These are phyloP conservation scores for Citrus glauca DNA, from an alignment of 345 rosid genomes.

Conservation along the genomic window DNA sequence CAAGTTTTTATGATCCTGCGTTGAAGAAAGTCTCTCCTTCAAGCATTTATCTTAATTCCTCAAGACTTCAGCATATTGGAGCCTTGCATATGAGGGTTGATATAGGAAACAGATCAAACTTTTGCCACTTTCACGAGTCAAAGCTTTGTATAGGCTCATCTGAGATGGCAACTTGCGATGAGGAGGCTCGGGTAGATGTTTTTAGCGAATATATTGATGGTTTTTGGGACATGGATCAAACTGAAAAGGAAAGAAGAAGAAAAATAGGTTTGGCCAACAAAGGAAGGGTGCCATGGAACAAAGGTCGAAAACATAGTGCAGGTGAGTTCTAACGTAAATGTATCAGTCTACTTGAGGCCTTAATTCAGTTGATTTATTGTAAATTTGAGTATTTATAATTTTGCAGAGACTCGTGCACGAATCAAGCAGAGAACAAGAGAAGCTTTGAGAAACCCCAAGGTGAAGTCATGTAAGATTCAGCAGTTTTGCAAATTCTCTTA, in stretches of 20 bases:
- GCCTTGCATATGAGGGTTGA: slow-evolving; percentile 21
- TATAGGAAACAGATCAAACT: slow-evolving; percentile 11
- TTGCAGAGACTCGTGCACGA: slow-evolving; percentile 62
- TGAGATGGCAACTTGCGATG: slow-evolving; percentile 17
- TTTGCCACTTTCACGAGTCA: slow-evolving; percentile 18
- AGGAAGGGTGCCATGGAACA: slow-evolving; percentile 89
- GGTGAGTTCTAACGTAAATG: slow-evolving; percentile 32
- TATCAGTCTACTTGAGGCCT: not conserved
- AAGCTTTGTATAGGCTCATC: slow-evolving; percentile 11
- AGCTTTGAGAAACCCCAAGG: slow-evolving; percentile 91
- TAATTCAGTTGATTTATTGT: slow-evolving; percentile 13
- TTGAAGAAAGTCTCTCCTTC: slow-evolving; percentile 19
- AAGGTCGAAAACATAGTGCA: slow-evolving; percentile 63
- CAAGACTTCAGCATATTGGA: slow-evolving; percentile 25
- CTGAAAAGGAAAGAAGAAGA: slow-evolving; percentile 50
- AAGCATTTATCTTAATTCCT: slow-evolving; percentile 13
- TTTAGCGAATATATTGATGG: slow-evolving; percentile 1
- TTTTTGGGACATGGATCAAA: slow-evolving; percentile 14
- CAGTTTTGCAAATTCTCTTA: slow-evolving; percentile 18
- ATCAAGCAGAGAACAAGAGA: slow-evolving; percentile 82
- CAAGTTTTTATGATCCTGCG: slow-evolving; percentile 20
- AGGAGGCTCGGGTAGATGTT: slow-evolving; percentile 16
- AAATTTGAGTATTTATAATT: slow-evolving; percentile 2
- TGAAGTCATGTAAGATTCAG: slow-evolving; percentile 77
- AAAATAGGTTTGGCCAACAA: slow-evolving; percentile 67